Conservation (phyloP, 495 filamentous ascomycete species). For the Penicillium bialowiezense region DNA sequence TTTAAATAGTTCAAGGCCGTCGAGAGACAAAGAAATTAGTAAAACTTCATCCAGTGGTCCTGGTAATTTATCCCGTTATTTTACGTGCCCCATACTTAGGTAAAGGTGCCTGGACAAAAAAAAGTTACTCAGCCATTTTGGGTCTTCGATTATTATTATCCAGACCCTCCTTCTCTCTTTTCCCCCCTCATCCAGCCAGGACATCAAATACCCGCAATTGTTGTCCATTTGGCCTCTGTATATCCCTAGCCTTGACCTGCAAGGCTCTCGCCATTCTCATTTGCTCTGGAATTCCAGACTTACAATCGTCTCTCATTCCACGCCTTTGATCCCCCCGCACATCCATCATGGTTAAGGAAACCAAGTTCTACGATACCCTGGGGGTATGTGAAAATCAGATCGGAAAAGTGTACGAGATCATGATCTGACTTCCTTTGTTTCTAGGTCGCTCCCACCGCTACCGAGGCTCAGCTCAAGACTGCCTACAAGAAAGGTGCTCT, state of each 20-base stretch:
- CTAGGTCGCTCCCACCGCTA: constrained; percentile 69
- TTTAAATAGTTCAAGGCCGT: background rate
- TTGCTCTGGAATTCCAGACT: constrained; percentile 7
- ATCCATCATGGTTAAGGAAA: constrained; percentile 83
- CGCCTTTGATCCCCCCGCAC: constrained; percentile 14
- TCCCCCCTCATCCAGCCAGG: constrained; percentile 13
- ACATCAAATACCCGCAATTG: constrained; percentile 8
- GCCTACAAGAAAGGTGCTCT: constrained; percentile 89
- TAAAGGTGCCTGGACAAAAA: constrained; percentile 24
- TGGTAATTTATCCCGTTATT: constrained; percentile 19
- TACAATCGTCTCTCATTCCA: constrained; percentile 9
- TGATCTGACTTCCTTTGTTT: constrained; percentile 21
- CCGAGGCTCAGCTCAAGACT: constrained; percentile 78
- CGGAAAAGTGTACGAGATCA: constrained; percentile 1
- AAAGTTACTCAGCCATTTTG: constrained; percentile 28
- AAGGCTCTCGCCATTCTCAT: constrained; percentile 1
- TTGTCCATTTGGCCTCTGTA: constrained; percentile 9
- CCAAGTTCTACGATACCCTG: constrained; percentile 79
- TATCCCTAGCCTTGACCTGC: constrained; percentile 2
- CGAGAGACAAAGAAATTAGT: constrained; percentile 1
- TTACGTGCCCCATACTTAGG: constrained; percentile 9
- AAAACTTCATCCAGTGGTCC: background rate
- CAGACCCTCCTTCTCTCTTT: constrained; percentile 12
- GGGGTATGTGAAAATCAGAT: constrained; percentile 60
- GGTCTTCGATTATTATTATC: constrained; percentile 22